A percentile compares a stretch with the other conserved stretches of the same genome.
These are phyloP conservation scores for Candida ponderosae DNA, from an alignment of 805 yeast genomes.

Conservation along the genomic window DNA sequence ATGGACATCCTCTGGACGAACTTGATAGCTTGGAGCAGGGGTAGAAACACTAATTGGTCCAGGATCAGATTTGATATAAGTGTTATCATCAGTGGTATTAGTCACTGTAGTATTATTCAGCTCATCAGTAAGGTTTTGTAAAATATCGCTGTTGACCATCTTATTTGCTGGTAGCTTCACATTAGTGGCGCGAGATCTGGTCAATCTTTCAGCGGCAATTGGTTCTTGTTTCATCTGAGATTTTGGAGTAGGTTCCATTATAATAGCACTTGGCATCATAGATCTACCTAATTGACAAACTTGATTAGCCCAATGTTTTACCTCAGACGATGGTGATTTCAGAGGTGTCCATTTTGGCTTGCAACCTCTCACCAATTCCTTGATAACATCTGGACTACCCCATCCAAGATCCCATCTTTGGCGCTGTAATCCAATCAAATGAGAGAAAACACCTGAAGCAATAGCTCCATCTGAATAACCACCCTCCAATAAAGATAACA, in stretches of 20 bases:
- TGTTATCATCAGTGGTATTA: too few relatives aligned
- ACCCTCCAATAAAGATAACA: constrained; percentile 71
- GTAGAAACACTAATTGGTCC: too few relatives aligned
- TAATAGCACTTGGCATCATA: constrained; percentile 41
- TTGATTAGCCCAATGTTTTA: constrained; percentile 57
- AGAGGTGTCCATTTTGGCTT: constrained; percentile 56
- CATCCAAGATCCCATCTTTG: constrained; percentile 54
- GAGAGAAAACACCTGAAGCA: constrained; percentile 72
- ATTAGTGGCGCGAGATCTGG: constrained; percentile 5
- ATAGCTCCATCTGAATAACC: constrained; percentile 83
- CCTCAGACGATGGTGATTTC: constrained; percentile 42
- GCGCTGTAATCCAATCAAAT: constrained; percentile 60
- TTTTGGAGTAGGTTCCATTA: background rate
- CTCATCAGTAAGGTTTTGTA: background rate
- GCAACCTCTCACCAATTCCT: constrained; percentile 62
- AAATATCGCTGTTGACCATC: constrained; percentile 9
- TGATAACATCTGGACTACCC: constrained; percentile 56
- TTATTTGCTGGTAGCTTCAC: constrained; percentile 7
- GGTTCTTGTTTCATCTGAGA: background rate
- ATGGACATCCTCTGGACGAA: too few relatives aligned
- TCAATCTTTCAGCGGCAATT: constrained; percentile 3
- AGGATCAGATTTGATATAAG: too few relatives aligned
- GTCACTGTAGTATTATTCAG: too few relatives aligned
- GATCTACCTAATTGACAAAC: constrained; percentile 54
- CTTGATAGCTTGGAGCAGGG: too few relatives aligned